A percentile compares a stretch with the other conserved stretches of the same genome.
Conservation (phyloP, 768 basidiomycete species). For the Tylopilus plumbeoviolaceoides region DNA sequence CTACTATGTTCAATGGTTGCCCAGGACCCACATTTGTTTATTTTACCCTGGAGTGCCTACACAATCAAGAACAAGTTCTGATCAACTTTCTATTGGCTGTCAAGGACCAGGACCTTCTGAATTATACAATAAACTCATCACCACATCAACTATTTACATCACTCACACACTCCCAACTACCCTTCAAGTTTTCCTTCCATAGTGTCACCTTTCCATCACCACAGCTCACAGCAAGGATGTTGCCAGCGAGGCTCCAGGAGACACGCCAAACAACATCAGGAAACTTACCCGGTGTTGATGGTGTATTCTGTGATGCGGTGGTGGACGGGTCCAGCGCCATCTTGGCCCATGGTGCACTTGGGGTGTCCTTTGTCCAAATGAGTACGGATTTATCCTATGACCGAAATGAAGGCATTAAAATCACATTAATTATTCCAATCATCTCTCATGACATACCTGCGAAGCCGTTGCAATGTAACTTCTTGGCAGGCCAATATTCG, state of each 20-base stretch:
- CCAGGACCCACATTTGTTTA: too few species aligned
- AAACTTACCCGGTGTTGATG: slow-evolving; percentile 69
- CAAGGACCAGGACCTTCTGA: too few species aligned
- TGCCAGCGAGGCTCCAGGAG: slow-evolving; percentile 95
- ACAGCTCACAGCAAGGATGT: slow-evolving; percentile 93
- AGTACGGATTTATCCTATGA: slow-evolving; percentile 75
- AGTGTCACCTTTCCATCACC: slow-evolving; percentile 97
- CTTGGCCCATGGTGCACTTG: slow-evolving; percentile 73
- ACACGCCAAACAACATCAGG: slow-evolving; percentile 99
- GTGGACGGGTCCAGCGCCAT: slow-evolving; percentile 72
- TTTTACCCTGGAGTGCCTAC: too few species aligned
- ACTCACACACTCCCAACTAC: slow-evolving; percentile 95
- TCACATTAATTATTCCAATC: not conserved
- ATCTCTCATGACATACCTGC: slow-evolving; percentile 46
- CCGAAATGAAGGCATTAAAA: not conserved
- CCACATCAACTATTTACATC: slow-evolving; percentile 76
- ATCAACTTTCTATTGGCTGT: too few species aligned
- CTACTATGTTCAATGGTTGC: too few species aligned
- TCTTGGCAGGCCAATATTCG: slow-evolving; percentile 91
- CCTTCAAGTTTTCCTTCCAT: slow-evolving; percentile 97
- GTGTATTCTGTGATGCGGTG: slow-evolving; percentile 40
- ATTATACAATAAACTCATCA: too few species aligned
- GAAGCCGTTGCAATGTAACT: slow-evolving; percentile 96
- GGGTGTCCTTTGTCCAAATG: slow-evolving; percentile 87
- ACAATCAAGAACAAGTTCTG: too few species aligned